Evolutionary conservation across 2,329 filamentous ascomycete genomes (phyloP).

Genomic region (Cercospora sojina): DNA sequence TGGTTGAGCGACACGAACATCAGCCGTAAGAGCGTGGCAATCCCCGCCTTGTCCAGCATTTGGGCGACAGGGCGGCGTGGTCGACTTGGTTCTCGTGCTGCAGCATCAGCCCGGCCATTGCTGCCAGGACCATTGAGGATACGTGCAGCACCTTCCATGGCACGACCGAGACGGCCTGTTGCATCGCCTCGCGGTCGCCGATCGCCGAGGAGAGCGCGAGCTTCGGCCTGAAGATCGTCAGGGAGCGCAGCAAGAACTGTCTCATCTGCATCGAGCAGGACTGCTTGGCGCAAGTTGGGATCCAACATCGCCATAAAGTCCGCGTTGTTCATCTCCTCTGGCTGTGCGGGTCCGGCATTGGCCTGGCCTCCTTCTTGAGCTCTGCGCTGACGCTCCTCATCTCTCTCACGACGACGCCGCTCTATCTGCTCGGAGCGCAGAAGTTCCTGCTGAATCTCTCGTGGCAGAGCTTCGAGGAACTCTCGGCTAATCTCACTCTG

Average conservation of each 20-base stretch:
- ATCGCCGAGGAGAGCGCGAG: constrained; percentile 65
- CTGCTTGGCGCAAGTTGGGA: constrained; percentile 76
- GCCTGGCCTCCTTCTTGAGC: constrained; percentile 43
- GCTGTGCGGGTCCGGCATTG: constrained; percentile 50
- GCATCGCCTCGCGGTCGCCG: constrained; percentile 34
- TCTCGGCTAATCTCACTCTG: constrained; percentile 85
- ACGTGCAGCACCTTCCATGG: constrained; percentile 23
- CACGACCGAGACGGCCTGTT: constrained; percentile 17
- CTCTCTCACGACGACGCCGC: constrained; percentile 81
- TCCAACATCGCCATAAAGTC: constrained; percentile 91
- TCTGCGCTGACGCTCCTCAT: constrained; percentile 69
- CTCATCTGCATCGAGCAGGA: constrained; percentile 88
- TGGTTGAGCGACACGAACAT: constrained; percentile 97
- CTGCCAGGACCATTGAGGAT: constrained; percentile 31
- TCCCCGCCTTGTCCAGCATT: constrained; percentile 93
- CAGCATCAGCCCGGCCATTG: constrained; percentile 24
- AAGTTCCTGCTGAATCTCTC: constrained; percentile 86
- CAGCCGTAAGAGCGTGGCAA: constrained; percentile 92
- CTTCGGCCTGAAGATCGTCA: constrained; percentile 81
- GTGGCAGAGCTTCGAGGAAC: constrained; percentile 87
- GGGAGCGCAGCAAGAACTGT: constrained; percentile 81
- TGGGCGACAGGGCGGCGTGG: constrained; percentile 83
- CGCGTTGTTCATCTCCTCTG: constrained; percentile 83
- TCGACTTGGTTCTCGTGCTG: constrained; percentile 41
- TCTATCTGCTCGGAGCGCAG: constrained; percentile 87